phyloP scores from a whole-genome alignment of 2,329 filamentous ascomycete genomes.

The Calonectria crousiana region DNA sequence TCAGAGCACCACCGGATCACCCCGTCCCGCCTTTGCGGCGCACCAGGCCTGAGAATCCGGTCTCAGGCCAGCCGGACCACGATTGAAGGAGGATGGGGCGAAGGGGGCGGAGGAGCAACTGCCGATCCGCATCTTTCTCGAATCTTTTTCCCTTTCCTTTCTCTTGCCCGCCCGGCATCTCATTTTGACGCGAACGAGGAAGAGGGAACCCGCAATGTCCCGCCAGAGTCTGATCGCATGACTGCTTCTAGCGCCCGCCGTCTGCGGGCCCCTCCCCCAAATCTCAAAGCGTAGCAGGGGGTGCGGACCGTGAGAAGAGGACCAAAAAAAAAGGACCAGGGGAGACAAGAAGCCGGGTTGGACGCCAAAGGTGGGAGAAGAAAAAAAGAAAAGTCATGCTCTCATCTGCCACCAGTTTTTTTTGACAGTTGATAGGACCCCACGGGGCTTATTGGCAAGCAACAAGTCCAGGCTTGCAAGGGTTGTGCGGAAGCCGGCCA shows the following conservation, averaged over 20 bases:
- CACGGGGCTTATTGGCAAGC: not conserved
- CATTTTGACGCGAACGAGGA: not conserved
- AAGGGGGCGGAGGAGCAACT: not conserved
- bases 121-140: conserved; percentile 1
- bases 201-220: not conserved
- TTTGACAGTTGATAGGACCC: conserved; percentile 3
- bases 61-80: not conserved
- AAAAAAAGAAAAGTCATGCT: not conserved
- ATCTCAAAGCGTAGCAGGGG: conserved; percentile 6
- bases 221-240: conserved; percentile 10
- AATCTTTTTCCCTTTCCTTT: not conserved
- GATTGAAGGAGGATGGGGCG: not conserved
- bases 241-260: conserved; percentile 10
- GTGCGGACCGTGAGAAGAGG: not conserved
- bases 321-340: not conserved
- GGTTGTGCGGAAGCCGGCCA: conserved; percentile 1
- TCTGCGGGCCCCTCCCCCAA: not conserved
- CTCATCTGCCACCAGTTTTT: not conserved
- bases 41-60: not conserved
- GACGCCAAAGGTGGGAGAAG: not conserved
- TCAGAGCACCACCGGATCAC: not conserved
- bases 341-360: not conserved
- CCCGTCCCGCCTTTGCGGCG: not conserved
- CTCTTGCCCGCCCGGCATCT: not conserved
- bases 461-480: not conserved